phyloP scores from a whole-genome alignment of 2,329 filamentous ascomycete species.

The Byssothecium circinans region DNA sequence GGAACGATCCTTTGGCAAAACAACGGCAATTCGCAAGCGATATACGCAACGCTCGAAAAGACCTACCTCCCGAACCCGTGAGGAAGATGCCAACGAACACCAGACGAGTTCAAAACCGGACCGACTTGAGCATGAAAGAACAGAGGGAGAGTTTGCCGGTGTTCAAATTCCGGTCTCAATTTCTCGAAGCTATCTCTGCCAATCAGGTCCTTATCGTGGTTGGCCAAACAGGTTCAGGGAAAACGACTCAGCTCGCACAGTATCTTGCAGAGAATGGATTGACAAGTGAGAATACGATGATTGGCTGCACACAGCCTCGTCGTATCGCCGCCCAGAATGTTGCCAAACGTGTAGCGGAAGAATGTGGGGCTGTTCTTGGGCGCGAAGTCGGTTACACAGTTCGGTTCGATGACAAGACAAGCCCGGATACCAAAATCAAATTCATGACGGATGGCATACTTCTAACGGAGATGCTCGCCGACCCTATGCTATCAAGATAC shows the following conservation, averaged over 20 bases:
- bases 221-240: conserved; percentile 94
- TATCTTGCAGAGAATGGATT: conserved; percentile 85
- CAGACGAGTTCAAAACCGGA: conserved; percentile 84
- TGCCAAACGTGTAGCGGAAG: conserved; percentile 93
- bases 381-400: conserved; percentile 98
- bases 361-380: conserved; percentile 90
- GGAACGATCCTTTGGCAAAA: conserved; percentile 96
- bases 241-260: conserved; percentile 95
- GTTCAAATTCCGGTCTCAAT: conserved; percentile 80
- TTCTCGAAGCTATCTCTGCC: conserved; percentile 81
- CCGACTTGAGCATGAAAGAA: conserved; percentile 89
- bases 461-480: conserved; percentile 92
- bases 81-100: conserved; percentile 78
- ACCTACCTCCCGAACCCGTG: conserved; percentile 68
- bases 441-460: conserved; percentile 99
- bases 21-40: conserved; percentile 88
- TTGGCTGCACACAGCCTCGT: conserved; percentile 95
- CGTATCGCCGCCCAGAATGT: conserved; percentile 99
- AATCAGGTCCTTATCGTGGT: conserved; percentile 96
- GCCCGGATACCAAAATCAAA: conserved; percentile 87
- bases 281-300: conserved; percentile 81
- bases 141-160: conserved; percentile 89
- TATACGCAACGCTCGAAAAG: conserved; percentile 65
- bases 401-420: conserved; percentile 94
- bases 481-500: conserved; percentile 87